Base-by-base conservation (phyloP, 192 early-diverging fungal genomes). In the Backusella circina region DNA sequence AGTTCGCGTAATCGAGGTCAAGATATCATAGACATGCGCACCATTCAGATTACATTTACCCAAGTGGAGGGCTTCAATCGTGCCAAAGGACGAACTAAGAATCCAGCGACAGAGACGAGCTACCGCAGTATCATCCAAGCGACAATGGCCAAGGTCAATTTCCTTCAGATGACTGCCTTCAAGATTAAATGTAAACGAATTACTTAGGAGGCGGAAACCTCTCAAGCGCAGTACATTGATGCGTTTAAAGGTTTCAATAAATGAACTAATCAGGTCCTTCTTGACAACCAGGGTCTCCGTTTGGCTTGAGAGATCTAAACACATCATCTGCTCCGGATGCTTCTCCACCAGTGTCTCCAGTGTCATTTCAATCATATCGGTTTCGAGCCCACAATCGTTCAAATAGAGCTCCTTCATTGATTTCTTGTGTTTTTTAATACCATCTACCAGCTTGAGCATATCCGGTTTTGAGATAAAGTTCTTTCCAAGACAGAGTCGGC, bases 31-130 rank as follows among this genome's bases (percentile, higher is more conserved):
- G 44, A 85, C 77, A 32, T 85, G 81, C 10, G 61, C 69, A 39
- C 84, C 86, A 33, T 87, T 76, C 51, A 87, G 64, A 66, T 75
- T 71, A 67, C 84, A 85, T 21, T 76, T 80, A n/a, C 83, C 80
- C 35, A 87, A 50, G 33, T 79, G 73, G 1, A 87, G 69, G n/a
- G 30, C 23, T 51, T 78, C 36, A 2, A 82, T 50, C 4, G 65
- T 31, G 21, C 15, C 35, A 28, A 78, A 82, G 1, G 80, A 76
- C 1, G 75, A 71, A 8, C 76, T 54, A 1, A 37, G 10, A 6
- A 82, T 82, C 71, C 76, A 82, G 36, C 61, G 73, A 26, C 76
- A 78, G 13, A 82, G 33, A 15, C 30, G 35, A 21, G 50, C 31
- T 6, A 82, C 54, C 15, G 71, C 21, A 30, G 28, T 28, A 21